phyloP scores from a whole-genome alignment of 495 filamentous ascomycete species.

The Delitschia confertaspora region DNA sequence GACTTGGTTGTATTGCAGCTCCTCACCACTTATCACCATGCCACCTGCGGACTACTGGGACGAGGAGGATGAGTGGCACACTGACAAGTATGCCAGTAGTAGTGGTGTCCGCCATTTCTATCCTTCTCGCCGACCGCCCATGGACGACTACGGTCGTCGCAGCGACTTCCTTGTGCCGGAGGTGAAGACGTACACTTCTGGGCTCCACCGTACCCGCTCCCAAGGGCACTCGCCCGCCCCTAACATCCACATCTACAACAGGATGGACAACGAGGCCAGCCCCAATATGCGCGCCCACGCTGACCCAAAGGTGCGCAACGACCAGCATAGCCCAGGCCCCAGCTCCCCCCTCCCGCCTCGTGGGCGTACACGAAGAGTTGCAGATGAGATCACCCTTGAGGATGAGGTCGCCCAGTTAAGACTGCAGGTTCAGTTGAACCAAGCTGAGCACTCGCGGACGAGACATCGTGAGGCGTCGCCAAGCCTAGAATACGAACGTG shows the following conservation, averaged over 20 bases:
- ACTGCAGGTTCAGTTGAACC: conserved; percentile 15
- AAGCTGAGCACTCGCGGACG: conserved; percentile 28
- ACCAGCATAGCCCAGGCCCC: conserved; percentile 16
- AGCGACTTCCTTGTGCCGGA: conserved; percentile 19
- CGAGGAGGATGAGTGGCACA: conserved; percentile 26
- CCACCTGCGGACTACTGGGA: conserved; percentile 15
- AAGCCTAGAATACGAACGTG: too few relatives aligned
- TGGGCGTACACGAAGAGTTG: conserved; percentile 17
- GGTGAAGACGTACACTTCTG: conserved; percentile 3
- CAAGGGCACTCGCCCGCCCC: conserved; percentile 31
- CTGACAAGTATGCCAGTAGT: conserved; percentile 10
- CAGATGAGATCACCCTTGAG: conserved; percentile 25
- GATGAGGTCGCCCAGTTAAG: conserved; percentile 29
- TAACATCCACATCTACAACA: conserved; percentile 34
- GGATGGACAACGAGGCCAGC: conserved; percentile 22
- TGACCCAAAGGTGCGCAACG: conserved; percentile 18
- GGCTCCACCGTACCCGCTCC: conserved; percentile 34
- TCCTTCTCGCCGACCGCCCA: conserved; percentile 4
- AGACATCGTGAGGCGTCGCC: too few relatives aligned
- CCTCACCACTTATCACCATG: conserved; percentile 11
- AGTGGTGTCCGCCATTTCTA: conserved; percentile 28
- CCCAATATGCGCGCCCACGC: conserved; percentile 1
- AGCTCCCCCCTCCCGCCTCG: conserved; percentile 13
- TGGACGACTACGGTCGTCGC: conserved; percentile 4
- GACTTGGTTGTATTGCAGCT: too few relatives aligned